Base-by-base conservation (phyloP, 495 filamentous ascomycete genomes). In the Aspergillus homomorphus region DNA sequence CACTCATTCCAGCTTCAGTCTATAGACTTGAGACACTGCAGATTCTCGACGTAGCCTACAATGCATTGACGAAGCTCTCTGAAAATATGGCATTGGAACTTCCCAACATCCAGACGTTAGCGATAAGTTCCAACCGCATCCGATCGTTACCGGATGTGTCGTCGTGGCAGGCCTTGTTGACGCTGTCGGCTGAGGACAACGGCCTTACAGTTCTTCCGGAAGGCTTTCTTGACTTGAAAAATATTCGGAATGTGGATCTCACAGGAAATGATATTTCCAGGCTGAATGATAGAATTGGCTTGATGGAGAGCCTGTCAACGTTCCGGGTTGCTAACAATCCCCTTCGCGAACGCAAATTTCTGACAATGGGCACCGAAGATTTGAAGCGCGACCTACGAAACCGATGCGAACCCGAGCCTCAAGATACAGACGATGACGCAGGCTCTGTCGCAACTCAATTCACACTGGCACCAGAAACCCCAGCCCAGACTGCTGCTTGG, bases 261-360 rank as follows among this genome's bases (percentile, higher is more conserved):
- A 88, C 89, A 8, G 86, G 85, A 46, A 99, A 99, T 67, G 82
- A 91, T 58, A 80, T 98, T 16, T 85, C 82, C 7, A 73, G 82
- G 19, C 64, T 98, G 33, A 90, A 95, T 61, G 81, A 89, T 12
- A 82, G 82, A 62, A 83, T 98, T 57, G 90, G 89, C 6, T 71
- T 84, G 24, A 96, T 98, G 89, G 84, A 91, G 4, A 86, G 73
- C 51, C 76, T 98, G 9, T 78, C 81, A 9, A 85, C 83, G 56
- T 80, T 97, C 42, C 83, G 83, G 12, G 78, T 98, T 38, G 84
- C 85, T 46, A 90, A 90, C 15, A 98, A 98, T 65, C 94, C 94
- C 5, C 72, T 98, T 14, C 78, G 87, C 45, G 92, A 96, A 62
- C 90, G 89, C 62, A 95, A 89, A 68, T 88, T 94, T 54, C 76